Evolutionary conservation across 768 basidiomycete species (phyloP).

Genomic region (Tubosaeta sp.): DNA sequence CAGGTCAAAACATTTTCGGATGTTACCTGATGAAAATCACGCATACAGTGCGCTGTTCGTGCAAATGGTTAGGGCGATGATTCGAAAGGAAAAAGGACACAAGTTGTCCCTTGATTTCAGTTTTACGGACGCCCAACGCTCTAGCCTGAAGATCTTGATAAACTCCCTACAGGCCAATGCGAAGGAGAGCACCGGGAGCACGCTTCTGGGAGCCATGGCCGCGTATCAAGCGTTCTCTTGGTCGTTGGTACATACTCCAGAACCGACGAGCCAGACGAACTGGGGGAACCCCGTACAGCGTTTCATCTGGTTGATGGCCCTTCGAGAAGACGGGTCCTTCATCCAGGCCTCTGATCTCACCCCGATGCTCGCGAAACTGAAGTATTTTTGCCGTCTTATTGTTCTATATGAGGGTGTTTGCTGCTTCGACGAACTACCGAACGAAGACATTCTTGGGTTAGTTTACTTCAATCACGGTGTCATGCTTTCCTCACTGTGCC

Average conservation of each 20-base stretch:
- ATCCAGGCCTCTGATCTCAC: slow-evolving; percentile 1
- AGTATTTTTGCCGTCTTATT: not conserved
- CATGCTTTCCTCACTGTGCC: no score
- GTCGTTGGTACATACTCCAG: not conserved
- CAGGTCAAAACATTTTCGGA: no score
- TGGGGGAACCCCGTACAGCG: not conserved
- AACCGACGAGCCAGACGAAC: not conserved
- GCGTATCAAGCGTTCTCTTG: not conserved
- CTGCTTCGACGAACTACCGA: no score
- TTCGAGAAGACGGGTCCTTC: not conserved
- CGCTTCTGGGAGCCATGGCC: not conserved
- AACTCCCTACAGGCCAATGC: not conserved
- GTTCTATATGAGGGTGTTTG: not conserved
- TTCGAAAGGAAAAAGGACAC: not conserved
- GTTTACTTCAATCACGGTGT: no score
- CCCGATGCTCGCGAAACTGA: not conserved
- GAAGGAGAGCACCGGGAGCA: not conserved
- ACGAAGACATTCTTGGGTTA: not conserved
- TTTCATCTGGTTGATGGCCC: slow-evolving; percentile 5
- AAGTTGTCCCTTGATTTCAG: not conserved
- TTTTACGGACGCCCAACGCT: not conserved
- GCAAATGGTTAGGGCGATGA: slow-evolving; percentile 2
- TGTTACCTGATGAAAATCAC: no score
- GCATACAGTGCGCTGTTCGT: not conserved
- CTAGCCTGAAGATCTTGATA: not conserved